Evolutionary conservation across 2,329 filamentous ascomycete species (phyloP), one percentile per base, ranked within the genome.

Genomic region (Verticillium albo-atrum): DNA sequence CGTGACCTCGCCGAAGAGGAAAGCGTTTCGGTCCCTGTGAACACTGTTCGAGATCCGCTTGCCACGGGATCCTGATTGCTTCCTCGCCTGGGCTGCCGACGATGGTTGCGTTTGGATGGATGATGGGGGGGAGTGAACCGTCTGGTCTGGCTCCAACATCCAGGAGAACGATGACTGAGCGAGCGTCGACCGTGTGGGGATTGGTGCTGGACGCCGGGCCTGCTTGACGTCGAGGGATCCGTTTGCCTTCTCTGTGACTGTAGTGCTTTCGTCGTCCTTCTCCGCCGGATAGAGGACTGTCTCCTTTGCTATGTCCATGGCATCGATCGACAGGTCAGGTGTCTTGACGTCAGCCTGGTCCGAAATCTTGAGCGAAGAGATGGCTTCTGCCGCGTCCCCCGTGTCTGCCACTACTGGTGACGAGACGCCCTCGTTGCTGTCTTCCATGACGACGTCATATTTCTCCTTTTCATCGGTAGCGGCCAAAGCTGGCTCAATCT

Each of bases 141-240:
- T 71, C 58, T 77, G 69, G 64, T 83, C 81, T 3, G 82, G 82
- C 64, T 87, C 86, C 2, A 92, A 78, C 89, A 92, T 92, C 88
- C 88, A 92, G 1, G 89, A 87, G 71, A 91, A 92, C 4, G 87
- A 89, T 7, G 89, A 91, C 64, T 90, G 88, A 1, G 88, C 88
- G 34, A 92, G 79, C 0, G 82, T 85, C 3, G 88, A 89, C 25
- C 88, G 81, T 23, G 85, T 85, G 0, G 84, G 85, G 17, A 86
- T 80, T 2, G 82, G 74, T 64, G 62, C 73, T 54, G 68, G 67
- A 58, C 61, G 72, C 4, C 15, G 51, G 25, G 26, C n/a, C 17
- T 30, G 14, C n/a, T 54, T 54, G 28, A 20, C 28, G 7, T 20
- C 52, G 52, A 30, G 27, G 6, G 28, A 30, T 6, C 52, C 52